Conservation (phyloP, 192 early-diverging fungal genomes). For the Backusella circina region DNA sequence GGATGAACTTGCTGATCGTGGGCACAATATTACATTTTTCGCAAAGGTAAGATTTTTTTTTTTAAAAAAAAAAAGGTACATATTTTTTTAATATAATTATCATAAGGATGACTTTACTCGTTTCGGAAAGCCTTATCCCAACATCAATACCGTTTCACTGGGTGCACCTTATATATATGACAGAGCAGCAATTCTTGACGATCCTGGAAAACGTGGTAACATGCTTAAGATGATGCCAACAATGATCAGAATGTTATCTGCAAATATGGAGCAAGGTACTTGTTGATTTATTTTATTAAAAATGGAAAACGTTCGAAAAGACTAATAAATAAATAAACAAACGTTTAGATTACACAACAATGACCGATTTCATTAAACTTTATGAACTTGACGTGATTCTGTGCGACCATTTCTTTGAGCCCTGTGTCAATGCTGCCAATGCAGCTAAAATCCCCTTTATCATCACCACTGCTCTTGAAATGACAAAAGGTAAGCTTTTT, state of each 20-base stretch:
- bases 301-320: neutral
- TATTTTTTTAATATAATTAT: neutral
- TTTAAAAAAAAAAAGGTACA: neutral
- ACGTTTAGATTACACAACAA: neutral
- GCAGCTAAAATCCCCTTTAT: constrained; percentile 10
- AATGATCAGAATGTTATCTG: neutral
- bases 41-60: neutral
- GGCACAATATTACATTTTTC: neutral
- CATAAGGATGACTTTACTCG: neutral
- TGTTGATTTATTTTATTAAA: neutral
- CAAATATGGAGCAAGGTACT: neutral
- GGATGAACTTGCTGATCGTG: neutral
- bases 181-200: no score
- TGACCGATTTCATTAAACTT: neutral
- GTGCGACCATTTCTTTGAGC: constrained; percentile 17
- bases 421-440: constrained; percentile 10
- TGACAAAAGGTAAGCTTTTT: neutral
- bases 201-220: neutral
- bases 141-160: neutral
- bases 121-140: neutral
- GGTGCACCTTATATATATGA: neutral
- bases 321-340: neutral
- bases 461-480: constrained; percentile 6
- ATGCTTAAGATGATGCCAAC: neutral
- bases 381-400: constrained; percentile 2